These are phyloP conservation scores for Ceratobasidium sp. DNA, from an alignment of 1,284 basidiomycete species.

Conservation along the genomic window DNA sequence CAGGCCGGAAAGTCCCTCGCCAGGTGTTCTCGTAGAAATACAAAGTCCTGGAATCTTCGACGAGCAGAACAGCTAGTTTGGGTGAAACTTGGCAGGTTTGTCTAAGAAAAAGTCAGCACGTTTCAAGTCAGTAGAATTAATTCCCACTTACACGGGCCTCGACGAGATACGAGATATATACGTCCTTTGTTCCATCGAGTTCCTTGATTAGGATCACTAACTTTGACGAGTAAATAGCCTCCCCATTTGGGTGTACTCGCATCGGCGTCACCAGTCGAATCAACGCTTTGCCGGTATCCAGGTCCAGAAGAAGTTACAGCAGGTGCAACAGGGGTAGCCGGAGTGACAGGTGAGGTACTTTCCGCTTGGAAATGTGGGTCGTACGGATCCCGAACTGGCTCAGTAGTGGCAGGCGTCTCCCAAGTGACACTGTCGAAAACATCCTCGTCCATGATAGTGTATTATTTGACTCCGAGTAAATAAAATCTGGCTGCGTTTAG, in stretches of 20 bases:
- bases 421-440: constrained; percentile 86
- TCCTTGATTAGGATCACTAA: constrained; percentile 93
- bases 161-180: constrained; percentile 94
- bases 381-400: constrained; percentile 48
- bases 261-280: constrained; percentile 29
- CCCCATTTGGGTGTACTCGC: constrained; percentile 74
- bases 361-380: constrained; percentile 52
- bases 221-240: constrained; percentile 83
- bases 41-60: constrained; percentile 96
- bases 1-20: constrained; percentile 94
- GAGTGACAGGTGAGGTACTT: constrained; percentile 47
- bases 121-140: constrained; percentile 1
- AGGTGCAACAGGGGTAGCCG: constrained; percentile 26
- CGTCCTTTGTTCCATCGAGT: constrained; percentile 93
- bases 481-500: background rate
- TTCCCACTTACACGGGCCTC: constrained; percentile 77
- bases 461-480: background rate
- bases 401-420: constrained; percentile 70
- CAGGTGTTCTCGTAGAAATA: constrained; percentile 89
- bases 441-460: constrained; percentile 57
- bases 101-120: constrained; percentile 57
- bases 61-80: constrained; percentile 74
- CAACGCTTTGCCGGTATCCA: constrained; percentile 32
- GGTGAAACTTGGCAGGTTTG: constrained; percentile 81
- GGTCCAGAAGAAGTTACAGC: constrained; percentile 15